Evolutionary conservation across 257 asterid genomes (phyloP).

Genomic region (Hygrophila difformis): DNA sequence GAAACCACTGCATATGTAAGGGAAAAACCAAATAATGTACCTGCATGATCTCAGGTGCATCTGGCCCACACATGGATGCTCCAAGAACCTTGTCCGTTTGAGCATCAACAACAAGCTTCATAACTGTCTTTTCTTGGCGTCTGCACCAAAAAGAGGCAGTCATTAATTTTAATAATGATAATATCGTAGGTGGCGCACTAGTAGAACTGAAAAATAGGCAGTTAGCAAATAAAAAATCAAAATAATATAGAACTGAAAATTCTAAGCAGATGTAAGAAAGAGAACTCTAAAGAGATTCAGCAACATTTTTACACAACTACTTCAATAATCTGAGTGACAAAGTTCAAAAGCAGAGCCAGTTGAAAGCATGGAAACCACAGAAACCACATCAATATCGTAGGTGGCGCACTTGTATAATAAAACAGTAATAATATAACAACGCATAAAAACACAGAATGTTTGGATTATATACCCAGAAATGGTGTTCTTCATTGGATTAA

Average conservation of each 20-base stretch:
- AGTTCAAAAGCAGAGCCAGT: background rate
- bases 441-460: too few species aligned
- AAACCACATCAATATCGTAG: background rate
- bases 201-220: too few species aligned
- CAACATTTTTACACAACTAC: background rate
- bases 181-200: too few species aligned
- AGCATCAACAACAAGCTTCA: slow-evolving; percentile 89
- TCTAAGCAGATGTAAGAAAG: background rate
- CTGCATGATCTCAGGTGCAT: slow-evolving; percentile 98
- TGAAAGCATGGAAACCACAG: background rate
- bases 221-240: background rate
- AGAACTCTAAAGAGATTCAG: background rate
- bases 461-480: slow-evolving; percentile 66
- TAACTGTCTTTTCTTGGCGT: slow-evolving; percentile 81
- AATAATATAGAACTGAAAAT: background rate
- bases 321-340: too few species aligned
- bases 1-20: too few species aligned
- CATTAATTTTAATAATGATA: slow-evolving; percentile 9
- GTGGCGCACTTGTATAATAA: background rate
- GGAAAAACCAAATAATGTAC: slow-evolving; percentile 17
- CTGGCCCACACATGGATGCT: slow-evolving; percentile 99
- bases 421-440: background rate
- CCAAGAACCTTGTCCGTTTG: slow-evolving; percentile 91
- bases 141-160: slow-evolving; percentile 25
- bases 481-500: slow-evolving; percentile 97